Percentiles rank a stretch among this genome's conserved stretches.
These are phyloP conservation scores for Rasamsonia emersonii DNA, from an alignment of 2,329 filamentous ascomycete species.

Conservation along the genomic window DNA sequence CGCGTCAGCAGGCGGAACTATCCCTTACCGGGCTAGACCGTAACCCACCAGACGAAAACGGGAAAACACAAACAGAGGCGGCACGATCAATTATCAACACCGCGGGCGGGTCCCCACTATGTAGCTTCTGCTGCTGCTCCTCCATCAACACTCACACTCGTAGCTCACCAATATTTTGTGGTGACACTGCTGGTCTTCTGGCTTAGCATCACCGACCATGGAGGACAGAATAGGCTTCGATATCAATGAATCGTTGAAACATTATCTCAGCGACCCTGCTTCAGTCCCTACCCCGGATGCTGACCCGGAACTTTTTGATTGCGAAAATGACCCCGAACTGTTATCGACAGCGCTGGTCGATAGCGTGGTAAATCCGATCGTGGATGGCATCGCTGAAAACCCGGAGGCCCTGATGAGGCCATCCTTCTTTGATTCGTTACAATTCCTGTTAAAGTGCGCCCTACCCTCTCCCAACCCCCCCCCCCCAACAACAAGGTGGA, in stretches of 20 bases:
- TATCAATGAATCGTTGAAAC: constrained; percentile 92
- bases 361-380: constrained; percentile 77
- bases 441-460: constrained; percentile 93
- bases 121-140: too few relatives aligned
- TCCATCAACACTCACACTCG: too few relatives aligned
- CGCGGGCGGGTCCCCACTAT: too few relatives aligned
- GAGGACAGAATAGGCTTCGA: constrained; percentile 68
- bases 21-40: too few relatives aligned
- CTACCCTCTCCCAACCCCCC: constrained; percentile 40
- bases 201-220: constrained; percentile 54
- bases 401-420: constrained; percentile 77
- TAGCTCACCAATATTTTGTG: too few relatives aligned
- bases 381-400: constrained; percentile 85
- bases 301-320: constrained; percentile 72
- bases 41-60: too few relatives aligned
- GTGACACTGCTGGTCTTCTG: too few relatives aligned
- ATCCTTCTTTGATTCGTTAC: constrained; percentile 79
- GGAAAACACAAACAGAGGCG: too few relatives aligned
- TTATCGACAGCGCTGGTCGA: constrained; percentile 74
- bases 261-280: constrained; percentile 88
- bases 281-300: constrained; percentile 80
- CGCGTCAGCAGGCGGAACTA: too few relatives aligned
- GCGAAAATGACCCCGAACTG: constrained; percentile 82
- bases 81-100: too few relatives aligned
- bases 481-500: constrained; percentile 29